Percentiles rank a stretch among this genome's conserved stretches.
phyloP scores from a whole-genome alignment of 345 rosid genomes.

The Populus simonii region DNA sequence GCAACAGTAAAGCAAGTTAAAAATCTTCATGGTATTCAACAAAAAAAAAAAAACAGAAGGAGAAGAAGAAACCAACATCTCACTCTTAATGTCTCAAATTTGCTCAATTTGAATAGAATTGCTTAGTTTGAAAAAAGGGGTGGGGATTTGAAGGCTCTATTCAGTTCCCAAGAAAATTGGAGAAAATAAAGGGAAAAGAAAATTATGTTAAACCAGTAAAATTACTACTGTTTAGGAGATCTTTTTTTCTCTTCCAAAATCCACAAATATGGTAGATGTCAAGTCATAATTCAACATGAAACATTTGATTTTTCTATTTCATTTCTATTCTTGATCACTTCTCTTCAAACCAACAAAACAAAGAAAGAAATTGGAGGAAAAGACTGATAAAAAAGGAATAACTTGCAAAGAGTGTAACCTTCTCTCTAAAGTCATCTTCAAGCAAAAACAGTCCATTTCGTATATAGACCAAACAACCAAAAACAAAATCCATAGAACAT shows the following conservation, averaged over 20 bases:
- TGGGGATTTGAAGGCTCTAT: neutral
- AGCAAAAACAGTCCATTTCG: neutral
- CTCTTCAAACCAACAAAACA: neutral
- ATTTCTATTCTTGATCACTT: neutral
- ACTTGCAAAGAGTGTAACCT: constrained; percentile 14
- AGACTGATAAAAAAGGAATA: neutral
- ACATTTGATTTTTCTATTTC: constrained; percentile 1
- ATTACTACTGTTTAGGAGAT: too few relatives aligned
- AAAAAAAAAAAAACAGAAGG: neutral
- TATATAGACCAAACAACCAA: neutral
- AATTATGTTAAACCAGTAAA: too few relatives aligned
- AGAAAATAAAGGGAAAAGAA: neutral
- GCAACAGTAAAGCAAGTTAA: constrained; percentile 17
- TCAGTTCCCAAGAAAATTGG: neutral
- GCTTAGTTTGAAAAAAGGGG: neutral
- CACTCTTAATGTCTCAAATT: neutral
- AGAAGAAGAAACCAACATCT: neutral
- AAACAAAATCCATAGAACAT: constrained; percentile 3
- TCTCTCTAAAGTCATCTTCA: constrained; percentile 1
- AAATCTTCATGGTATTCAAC: neutral
- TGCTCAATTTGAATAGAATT: neutral
- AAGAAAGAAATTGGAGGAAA: neutral
- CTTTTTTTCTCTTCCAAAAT: too few relatives aligned
- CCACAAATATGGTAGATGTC: too few relatives aligned
- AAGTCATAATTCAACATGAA: neutral